These are phyloP conservation scores for Diplodia mutila DNA, from an alignment of 2,329 filamentous ascomycete species.

Conservation along the genomic window DNA sequence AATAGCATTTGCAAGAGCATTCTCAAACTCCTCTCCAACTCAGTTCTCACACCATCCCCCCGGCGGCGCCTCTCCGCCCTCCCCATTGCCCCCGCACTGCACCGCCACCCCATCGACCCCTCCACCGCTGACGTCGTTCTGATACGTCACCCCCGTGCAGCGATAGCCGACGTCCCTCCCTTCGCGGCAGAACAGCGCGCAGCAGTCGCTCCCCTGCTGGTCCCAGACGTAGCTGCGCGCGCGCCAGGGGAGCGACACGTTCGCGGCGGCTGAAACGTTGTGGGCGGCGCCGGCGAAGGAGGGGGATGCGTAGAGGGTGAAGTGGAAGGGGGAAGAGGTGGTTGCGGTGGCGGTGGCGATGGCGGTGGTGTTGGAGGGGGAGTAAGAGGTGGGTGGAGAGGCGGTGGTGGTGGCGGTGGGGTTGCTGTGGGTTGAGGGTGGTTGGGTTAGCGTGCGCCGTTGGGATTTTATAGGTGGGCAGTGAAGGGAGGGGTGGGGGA, in stretches of 20 bases:
- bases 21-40: no score
- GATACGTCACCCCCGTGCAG: background rate
- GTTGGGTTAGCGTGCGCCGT: background rate
- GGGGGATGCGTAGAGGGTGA: background rate
- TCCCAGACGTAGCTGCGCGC: constrained; percentile 4
- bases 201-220: background rate
- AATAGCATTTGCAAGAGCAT: no score
- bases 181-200: constrained; percentile 2
- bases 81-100: background rate
- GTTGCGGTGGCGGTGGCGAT: no score
- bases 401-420: background rate
- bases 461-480: background rate
- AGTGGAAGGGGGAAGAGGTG: background rate
- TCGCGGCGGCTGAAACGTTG: background rate
- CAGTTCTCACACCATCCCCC: background rate
- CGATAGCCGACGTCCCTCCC: background rate
- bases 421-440: background rate
- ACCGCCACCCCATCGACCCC: background rate
- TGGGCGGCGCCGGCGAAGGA: background rate
- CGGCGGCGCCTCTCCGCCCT: background rate
- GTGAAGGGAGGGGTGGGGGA: background rate
- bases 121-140: background rate
- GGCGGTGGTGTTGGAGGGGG: background rate
- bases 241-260: background rate
- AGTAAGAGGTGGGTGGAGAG: background rate